These are phyloP conservation scores for Pseudoneurospora amorphoporcata DNA, from an alignment of 495 filamentous ascomycete species.

Conservation along the genomic window DNA sequence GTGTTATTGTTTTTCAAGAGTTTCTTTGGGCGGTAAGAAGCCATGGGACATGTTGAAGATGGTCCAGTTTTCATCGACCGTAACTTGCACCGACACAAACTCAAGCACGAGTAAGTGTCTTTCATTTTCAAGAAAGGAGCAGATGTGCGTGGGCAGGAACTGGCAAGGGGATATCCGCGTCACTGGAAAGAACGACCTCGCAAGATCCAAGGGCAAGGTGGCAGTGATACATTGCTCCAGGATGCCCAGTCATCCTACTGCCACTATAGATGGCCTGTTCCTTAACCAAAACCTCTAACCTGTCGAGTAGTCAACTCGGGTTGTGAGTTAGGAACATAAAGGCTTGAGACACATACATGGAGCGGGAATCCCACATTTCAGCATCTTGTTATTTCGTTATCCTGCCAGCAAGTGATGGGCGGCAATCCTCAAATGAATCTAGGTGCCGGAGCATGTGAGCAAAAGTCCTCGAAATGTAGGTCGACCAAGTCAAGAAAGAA, in stretches of 20 bases:
- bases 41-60: background rate
- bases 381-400: no score
- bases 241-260: background rate
- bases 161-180: background rate
- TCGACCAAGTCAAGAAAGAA: background rate
- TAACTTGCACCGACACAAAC: background rate
- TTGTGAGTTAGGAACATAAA: no score
- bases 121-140: background rate
- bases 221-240: background rate
- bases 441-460: no score
- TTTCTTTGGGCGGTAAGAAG: background rate
- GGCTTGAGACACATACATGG: no score
- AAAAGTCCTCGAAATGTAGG: no score
- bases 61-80: background rate
- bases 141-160: background rate
- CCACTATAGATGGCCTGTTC: no score
- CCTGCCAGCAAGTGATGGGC: no score
- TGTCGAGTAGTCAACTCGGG: no score
- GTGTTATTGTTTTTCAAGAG: background rate
- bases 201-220: background rate
- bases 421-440: no score
- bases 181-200: background rate
- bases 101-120: background rate
- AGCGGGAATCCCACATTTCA: no score
- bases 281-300: no score